Evolutionary conservation across 495 filamentous ascomycete species (phyloP).

Genomic region (Aspergillus heteromorphus): DNA sequence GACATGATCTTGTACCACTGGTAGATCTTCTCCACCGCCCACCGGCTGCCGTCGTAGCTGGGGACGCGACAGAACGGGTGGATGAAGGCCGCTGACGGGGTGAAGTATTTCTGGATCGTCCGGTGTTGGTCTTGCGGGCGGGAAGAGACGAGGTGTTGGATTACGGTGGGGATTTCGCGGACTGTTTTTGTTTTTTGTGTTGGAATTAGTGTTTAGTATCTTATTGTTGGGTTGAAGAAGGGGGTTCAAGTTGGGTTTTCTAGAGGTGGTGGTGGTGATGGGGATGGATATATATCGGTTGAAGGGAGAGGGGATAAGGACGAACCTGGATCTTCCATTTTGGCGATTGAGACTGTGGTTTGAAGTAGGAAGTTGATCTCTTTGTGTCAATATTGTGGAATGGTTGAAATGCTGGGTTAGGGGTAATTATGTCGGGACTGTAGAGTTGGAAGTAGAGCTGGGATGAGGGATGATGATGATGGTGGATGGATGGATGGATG

Average conservation of each 20-base stretch:
- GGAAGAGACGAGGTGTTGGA: slow-evolving; percentile 61
- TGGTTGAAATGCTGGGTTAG: no score
- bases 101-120: slow-evolving; percentile 65
- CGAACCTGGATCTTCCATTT: slow-evolving; percentile 40
- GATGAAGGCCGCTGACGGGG: slow-evolving; percentile 60
- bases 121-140: slow-evolving; percentile 55
- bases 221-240: no score
- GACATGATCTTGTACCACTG: slow-evolving; percentile 85
- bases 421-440: no score
- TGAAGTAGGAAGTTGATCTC: not conserved
- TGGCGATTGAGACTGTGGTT: slow-evolving; percentile 1
- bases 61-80: slow-evolving; percentile 79
- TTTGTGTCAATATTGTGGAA: not conserved
- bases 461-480: not conserved
- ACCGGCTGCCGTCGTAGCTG: slow-evolving; percentile 51
- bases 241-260: not conserved
- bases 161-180: slow-evolving; percentile 54
- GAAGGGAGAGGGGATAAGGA: not conserved
- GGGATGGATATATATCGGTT: not conserved
- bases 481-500: not conserved
- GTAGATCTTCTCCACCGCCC: slow-evolving; percentile 62
- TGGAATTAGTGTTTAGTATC: not conserved
- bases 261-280: not conserved
- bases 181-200: slow-evolving; percentile 21
- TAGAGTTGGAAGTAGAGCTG: no score